Evolutionary conservation across 768 basidiomycete species (phyloP).

Genomic region (Termitomyces sp.): DNA sequence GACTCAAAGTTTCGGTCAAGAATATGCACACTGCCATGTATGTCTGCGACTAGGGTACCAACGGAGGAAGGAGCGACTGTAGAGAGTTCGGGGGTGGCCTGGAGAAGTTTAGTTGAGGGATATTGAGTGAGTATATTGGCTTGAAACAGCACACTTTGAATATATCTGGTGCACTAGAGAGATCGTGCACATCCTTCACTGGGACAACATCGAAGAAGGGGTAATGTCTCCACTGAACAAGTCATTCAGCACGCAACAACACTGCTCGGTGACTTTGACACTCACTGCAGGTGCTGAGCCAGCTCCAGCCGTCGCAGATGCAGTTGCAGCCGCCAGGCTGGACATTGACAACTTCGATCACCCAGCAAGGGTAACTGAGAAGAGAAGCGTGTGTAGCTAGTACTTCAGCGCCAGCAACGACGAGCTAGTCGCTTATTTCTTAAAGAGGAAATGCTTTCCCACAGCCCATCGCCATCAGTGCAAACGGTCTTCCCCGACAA

Average conservation of each 20-base stretch:
- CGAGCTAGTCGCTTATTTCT: neutral
- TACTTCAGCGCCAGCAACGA: too few relatives aligned
- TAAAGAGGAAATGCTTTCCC: constrained; percentile 23
- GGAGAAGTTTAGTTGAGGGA: neutral
- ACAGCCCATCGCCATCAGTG: constrained; percentile 23
- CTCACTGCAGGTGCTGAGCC: constrained; percentile 28
- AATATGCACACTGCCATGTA: constrained; percentile 77
- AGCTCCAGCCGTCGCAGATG: constrained; percentile 19
- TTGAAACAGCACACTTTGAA: constrained; percentile 50
- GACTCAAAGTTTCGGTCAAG: constrained; percentile 73
- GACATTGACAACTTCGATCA: constrained; percentile 10
- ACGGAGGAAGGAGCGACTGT: constrained; percentile 54
- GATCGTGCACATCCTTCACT: constrained; percentile 76
- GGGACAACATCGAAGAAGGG: constrained; percentile 79
- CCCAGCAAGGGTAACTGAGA: neutral
- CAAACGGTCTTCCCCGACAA: constrained; percentile 38
- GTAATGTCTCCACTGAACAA: constrained; percentile 77
- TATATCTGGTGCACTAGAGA: constrained; percentile 67
- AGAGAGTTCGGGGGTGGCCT: constrained; percentile 72
- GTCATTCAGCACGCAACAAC: neutral
- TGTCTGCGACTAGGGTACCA: constrained; percentile 76
- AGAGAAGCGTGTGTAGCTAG: neutral
- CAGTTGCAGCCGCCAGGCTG: constrained; percentile 19
- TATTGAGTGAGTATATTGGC: neutral
- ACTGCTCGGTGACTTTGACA: constrained; percentile 1